Evolutionary conservation across 192 early-diverging fungal species (phyloP).

Genomic region (Cladochytrium replicatum): DNA sequence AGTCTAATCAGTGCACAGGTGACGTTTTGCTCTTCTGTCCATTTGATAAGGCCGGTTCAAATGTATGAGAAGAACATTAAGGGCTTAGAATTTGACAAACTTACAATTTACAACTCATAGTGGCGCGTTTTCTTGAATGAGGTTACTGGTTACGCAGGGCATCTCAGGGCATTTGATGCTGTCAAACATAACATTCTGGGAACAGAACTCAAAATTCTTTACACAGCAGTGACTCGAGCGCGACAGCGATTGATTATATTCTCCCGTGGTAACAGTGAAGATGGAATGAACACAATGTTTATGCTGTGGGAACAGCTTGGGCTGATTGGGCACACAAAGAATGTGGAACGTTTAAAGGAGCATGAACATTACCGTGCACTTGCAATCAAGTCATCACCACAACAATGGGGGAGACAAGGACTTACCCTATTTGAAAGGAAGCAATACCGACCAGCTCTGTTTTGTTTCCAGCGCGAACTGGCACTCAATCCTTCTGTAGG

Average conservation of each 20-base stretch:
- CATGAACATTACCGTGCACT: constrained; percentile 8
- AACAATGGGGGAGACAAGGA: constrained; percentile 15
- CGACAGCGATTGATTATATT: not conserved
- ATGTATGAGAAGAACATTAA: constrained; percentile 7
- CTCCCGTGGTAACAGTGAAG: constrained; percentile 3
- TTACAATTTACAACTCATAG: no score
- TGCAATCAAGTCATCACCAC: constrained; percentile 1
- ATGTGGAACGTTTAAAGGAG: constrained; percentile 5
- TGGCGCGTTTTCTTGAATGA: not conserved
- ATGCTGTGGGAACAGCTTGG: constrained; percentile 6
- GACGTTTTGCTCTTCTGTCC: not conserved
- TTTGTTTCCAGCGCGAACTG: constrained; percentile 4
- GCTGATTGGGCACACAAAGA: constrained; percentile 6
- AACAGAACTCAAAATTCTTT: constrained; percentile 16
- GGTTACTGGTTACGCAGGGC: not conserved
- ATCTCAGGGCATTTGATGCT: not conserved
- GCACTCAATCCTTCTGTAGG: no score
- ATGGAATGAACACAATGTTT: constrained; percentile 10
- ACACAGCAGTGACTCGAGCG: constrained; percentile 15
- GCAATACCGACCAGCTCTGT: constrained; percentile 8
- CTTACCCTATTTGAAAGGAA: constrained; percentile 6
- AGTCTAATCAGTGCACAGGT: not conserved
- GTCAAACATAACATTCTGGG: constrained; percentile 17
- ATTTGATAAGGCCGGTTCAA: constrained; percentile 13
- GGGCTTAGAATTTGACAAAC: not conserved